Conservation (phyloP, 148 eudicot genomes). For the Limonium bicolor region DNA sequence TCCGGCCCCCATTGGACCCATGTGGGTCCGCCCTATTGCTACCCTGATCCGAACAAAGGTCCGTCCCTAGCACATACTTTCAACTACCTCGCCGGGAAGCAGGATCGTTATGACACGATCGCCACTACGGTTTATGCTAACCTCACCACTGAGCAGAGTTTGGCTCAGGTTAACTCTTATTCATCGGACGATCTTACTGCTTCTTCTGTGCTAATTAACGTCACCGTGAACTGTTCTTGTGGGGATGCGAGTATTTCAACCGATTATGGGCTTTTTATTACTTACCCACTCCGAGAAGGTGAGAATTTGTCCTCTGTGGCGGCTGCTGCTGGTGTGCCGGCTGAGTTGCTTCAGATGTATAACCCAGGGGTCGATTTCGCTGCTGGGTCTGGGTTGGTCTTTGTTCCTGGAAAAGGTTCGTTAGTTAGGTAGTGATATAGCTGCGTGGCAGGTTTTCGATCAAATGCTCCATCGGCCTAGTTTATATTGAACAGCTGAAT, state of each 20-base stretch:
- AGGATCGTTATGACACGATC: constrained; percentile 45
- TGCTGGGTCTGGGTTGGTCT: constrained; percentile 39
- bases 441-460: background rate
- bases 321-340: constrained; percentile 14
- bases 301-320: constrained; percentile 21
- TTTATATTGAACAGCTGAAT: background rate
- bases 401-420: constrained; percentile 69
- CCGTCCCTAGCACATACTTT: constrained; percentile 55
- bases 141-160: constrained; percentile 39
- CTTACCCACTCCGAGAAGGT: constrained; percentile 26
- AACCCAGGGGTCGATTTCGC: constrained; percentile 31
- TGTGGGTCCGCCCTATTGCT: no score
- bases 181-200: constrained; percentile 26
- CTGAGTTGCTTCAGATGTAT: constrained; percentile 13
- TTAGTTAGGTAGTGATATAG: background rate
- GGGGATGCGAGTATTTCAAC: constrained; percentile 22
- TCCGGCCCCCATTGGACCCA: no score
- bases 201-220: constrained; percentile 19
- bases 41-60: no score
- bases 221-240: constrained; percentile 56
- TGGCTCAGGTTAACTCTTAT: constrained; percentile 25
- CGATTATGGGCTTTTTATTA: constrained; percentile 35
- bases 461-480: background rate
- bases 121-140: constrained; percentile 33
- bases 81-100: constrained; percentile 16